Conservation (phyloP, 805 yeast genomes). For the Kluyveromyces lactis region DNA sequence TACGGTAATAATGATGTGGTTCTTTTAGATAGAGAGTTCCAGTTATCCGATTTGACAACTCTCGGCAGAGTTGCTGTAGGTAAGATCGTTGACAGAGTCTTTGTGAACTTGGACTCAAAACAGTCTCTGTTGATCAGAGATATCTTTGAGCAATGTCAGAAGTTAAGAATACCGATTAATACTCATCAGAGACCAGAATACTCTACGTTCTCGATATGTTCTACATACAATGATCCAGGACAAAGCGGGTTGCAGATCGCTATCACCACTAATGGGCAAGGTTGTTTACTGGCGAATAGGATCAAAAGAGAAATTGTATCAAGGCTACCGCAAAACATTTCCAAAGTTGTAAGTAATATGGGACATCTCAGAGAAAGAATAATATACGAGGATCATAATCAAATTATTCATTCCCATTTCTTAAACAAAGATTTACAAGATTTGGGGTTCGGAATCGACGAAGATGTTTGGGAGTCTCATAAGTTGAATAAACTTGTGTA, state of each 20-base stretch:
- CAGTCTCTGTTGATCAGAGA: slow-evolving; percentile 27
- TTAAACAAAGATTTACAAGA: slow-evolving; percentile 15
- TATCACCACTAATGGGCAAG: slow-evolving; percentile 79
- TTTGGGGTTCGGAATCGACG: slow-evolving; percentile 43
- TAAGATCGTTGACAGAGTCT: slow-evolving; percentile 65
- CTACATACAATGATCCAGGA: slow-evolving; percentile 62
- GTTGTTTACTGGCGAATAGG: slow-evolving; percentile 78
- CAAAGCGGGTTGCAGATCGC: slow-evolving; percentile 59
- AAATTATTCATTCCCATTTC: slow-evolving; percentile 5
- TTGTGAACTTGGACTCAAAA: slow-evolving; percentile 42
- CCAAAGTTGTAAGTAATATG: slow-evolving; percentile 56
- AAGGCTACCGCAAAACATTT: slow-evolving; percentile 61
- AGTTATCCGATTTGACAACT: slow-evolving; percentile 37
- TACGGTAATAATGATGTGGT: slow-evolving; percentile 21
- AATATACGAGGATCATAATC: slow-evolving; percentile 40
- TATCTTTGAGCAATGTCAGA: slow-evolving; percentile 45
- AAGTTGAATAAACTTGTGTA: slow-evolving; percentile 53
- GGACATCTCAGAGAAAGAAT: slow-evolving; percentile 56
- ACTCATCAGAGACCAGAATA: slow-evolving; percentile 63
- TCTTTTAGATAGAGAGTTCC: slow-evolving; percentile 30
- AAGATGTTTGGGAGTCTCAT: slow-evolving; percentile 56
- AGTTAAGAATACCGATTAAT: slow-evolving; percentile 72
- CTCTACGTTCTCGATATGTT: slow-evolving; percentile 69
- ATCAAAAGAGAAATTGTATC: slow-evolving; percentile 65
- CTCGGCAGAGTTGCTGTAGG: slow-evolving; percentile 59